Conservation (phyloP, 2,329 filamentous ascomycete species). For the Rhytidhysteron rufulum region DNA sequence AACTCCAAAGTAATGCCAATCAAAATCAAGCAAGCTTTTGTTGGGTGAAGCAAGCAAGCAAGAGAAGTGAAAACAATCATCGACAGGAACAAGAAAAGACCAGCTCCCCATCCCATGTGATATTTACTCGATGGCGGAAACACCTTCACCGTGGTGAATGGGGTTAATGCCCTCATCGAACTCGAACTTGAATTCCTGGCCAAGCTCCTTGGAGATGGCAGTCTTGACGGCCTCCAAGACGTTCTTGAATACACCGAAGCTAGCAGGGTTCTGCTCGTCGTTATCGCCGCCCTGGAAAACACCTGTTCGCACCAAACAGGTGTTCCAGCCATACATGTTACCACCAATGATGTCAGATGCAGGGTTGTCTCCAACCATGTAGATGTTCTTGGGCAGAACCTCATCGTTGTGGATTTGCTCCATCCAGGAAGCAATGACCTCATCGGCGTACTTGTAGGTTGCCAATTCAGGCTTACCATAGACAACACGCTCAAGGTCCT, state of each 20-base stretch:
- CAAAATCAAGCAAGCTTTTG: too few relatives aligned
- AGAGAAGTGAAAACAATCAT: too few relatives aligned
- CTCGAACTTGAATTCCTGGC: slow-evolving; percentile 69
- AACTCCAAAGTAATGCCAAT: too few relatives aligned
- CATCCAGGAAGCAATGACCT: slow-evolving; percentile 71
- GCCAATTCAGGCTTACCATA: slow-evolving; percentile 72
- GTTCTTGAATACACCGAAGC: slow-evolving; percentile 71
- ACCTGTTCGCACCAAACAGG: slow-evolving; percentile 71
- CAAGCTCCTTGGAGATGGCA: slow-evolving; percentile 65
- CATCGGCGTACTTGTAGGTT: slow-evolving; percentile 76
- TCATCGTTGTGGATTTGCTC: slow-evolving; percentile 70
- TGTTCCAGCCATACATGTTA: slow-evolving; percentile 82
- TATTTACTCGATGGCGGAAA: slow-evolving; percentile 56
- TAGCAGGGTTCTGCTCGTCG: slow-evolving; percentile 72
- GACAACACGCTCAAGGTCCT: slow-evolving; percentile 69
- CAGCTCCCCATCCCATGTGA: slow-evolving; percentile 1
- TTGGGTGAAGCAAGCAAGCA: too few relatives aligned
- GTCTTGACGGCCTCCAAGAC: slow-evolving; percentile 68
- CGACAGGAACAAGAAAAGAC: background rate
- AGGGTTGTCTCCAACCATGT: slow-evolving; percentile 75
- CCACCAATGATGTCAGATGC: slow-evolving; percentile 71
- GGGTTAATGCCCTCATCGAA: slow-evolving; percentile 71
- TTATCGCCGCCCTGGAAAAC: slow-evolving; percentile 75
- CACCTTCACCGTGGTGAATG: slow-evolving; percentile 51
- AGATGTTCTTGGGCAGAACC: slow-evolving; percentile 64